Conservation (phyloP, 768 basidiomycete species). For the Suillus cothurnatus region DNA sequence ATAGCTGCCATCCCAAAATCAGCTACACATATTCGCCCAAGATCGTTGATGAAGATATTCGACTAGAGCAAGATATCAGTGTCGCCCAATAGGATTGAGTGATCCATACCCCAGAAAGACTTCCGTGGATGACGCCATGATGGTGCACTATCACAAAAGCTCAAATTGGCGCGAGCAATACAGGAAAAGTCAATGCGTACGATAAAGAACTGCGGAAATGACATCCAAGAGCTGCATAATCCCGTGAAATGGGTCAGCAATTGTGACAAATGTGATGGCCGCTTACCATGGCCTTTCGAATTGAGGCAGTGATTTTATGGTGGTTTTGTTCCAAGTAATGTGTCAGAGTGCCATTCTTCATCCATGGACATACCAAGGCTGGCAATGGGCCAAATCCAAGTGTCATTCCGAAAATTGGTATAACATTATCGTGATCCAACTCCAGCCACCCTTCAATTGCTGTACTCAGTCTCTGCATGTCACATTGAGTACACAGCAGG, state of each 20-base stretch:
- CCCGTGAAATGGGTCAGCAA: neutral
- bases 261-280: neutral
- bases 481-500: neutral
- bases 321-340: conserved; percentile 17
- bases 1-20: conserved; percentile 12
- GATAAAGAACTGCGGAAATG: conserved; percentile 10
- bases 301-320: conserved; percentile 4
- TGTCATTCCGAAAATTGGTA: conserved; percentile 22
- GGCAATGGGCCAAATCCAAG: conserved; percentile 24
- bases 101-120: conserved; percentile 16
- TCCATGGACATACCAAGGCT: conserved; percentile 29
- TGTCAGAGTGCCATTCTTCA: conserved; percentile 27
- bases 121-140: conserved; percentile 7
- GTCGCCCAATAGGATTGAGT: neutral
- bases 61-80: conserved; percentile 1
- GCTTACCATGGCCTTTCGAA: conserved; percentile 22
- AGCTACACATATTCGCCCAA: conserved; percentile 8
- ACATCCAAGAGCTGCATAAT: conserved; percentile 6
- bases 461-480: conserved; percentile 13
- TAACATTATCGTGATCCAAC: conserved; percentile 24
- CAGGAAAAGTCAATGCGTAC: neutral
- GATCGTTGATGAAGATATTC: conserved; percentile 12
- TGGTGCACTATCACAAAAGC: conserved; percentile 9
- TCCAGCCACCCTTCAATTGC: conserved; percentile 27
- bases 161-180: neutral